Evolutionary conservation across 2,329 filamentous ascomycete species (phyloP), one percentile per base, ranked within the genome.

Genomic region (Elsinoe ampelina): DNA sequence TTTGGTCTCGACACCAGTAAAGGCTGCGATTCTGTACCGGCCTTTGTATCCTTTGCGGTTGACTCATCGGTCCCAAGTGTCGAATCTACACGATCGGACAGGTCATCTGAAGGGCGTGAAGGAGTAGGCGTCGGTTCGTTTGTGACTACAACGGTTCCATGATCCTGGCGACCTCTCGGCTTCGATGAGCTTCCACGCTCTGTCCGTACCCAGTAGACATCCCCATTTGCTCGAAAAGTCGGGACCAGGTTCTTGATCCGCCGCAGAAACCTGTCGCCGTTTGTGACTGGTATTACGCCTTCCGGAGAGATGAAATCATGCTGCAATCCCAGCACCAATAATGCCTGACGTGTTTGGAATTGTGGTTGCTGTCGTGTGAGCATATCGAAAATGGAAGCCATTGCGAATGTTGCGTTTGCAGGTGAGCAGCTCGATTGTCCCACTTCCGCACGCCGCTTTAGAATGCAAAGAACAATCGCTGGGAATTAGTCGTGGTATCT

Each of bases 301-400:
- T 82, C 77, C 1, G 80, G 72, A 5, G 82, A 77, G 58, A 95
- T 73, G 65, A 97, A 95, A 69, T 96, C 92, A 64, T 95, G 89
- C 67, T 97, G 93, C 35, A 95, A 81, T 65, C 95, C 92, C 61
- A 96, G 78, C 15, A 95, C 74, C 17, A 97, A 75, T 42, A 98
- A 77, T 1, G 89, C 92, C 71, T 82, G 81, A 57, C 79, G 73
- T 20, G 80, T 83, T 60, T 80, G 72, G 59, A 84, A 75, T 55
- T 73, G 72, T 13, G 80, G 78, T 54, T 52, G 48, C 17, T 52
- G 48, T 13, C 48, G 17, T 22, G 48, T 52, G 34, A 52, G 48
- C 48, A 52, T 52, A 19, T 52, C 48, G 17, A 52, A 52, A 3
- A 52, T 52, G 13, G 48, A 52, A 11, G 32, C 48, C 48, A 52